Evolutionary conservation across 2,329 filamentous ascomycete species (phyloP).

Genomic region (Amphichorda felina): DNA sequence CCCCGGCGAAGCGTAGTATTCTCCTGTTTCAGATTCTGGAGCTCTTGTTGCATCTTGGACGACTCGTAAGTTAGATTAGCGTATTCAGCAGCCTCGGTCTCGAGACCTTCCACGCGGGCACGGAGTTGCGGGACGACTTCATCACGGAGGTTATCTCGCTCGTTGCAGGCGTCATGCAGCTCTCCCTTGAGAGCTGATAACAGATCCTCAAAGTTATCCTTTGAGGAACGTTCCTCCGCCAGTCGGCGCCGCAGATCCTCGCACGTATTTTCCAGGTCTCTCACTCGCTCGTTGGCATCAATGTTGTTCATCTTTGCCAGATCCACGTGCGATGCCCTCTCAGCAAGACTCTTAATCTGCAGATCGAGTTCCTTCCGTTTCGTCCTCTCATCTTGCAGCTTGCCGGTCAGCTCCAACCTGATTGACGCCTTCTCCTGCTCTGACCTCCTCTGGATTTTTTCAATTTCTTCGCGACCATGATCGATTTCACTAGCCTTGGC

Average conservation of each 20-base stretch:
- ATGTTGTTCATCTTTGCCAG: slow-evolving; percentile 40
- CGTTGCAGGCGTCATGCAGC: slow-evolving; percentile 69
- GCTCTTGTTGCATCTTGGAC: slow-evolving; percentile 77
- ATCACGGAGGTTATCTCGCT: slow-evolving; percentile 84
- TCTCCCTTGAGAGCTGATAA: slow-evolving; percentile 74
- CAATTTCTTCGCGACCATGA: slow-evolving; percentile 57
- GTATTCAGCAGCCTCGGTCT: slow-evolving; percentile 59
- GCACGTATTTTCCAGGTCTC: slow-evolving; percentile 67
- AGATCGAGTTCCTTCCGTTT: slow-evolving; percentile 66
- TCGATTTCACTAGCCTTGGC: slow-evolving; percentile 62
- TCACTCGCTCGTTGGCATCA: slow-evolving; percentile 50
- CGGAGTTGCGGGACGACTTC: slow-evolving; percentile 73
- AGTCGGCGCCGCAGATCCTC: slow-evolving; percentile 77
- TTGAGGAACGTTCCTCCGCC: slow-evolving; percentile 73
- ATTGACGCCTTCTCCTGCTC: slow-evolving; percentile 89
- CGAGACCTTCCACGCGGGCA: slow-evolving; percentile 66
- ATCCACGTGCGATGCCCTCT: slow-evolving; percentile 57
- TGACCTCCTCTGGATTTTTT: slow-evolving; percentile 68
- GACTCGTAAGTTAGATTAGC: slow-evolving; percentile 69
- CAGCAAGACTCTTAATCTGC: slow-evolving; percentile 74
- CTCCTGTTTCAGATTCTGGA: slow-evolving; percentile 57
- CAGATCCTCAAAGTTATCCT: slow-evolving; percentile 89
- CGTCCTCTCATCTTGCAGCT: slow-evolving; percentile 76
- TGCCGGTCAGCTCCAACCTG: slow-evolving; percentile 72
- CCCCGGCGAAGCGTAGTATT: slow-evolving; percentile 45